Evolutionary conservation across 2,329 filamentous ascomycete genomes (phyloP).

Genomic region (Aspergillus brunneoviolaceus): DNA sequence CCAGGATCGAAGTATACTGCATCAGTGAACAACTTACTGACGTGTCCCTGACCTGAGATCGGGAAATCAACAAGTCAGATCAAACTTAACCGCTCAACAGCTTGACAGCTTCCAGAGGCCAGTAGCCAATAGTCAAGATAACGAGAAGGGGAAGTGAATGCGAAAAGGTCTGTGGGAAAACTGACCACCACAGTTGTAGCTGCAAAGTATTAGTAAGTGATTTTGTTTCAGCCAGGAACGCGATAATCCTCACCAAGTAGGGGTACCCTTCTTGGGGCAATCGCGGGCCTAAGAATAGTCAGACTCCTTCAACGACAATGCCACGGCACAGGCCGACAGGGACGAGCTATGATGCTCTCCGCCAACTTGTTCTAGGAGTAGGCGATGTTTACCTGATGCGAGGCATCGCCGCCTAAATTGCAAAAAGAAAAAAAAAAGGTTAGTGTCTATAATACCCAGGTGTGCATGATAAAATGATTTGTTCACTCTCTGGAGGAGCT

Average conservation of each 20-base stretch:
- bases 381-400: conserved; percentile 66
- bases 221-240: neutral
- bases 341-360: neutral
- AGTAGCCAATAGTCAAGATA: neutral
- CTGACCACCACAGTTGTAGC: conserved; percentile 80
- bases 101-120: neutral
- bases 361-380: neutral
- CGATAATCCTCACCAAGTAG: conserved; percentile 64
- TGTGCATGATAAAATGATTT: neutral
- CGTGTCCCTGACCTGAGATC: conserved; percentile 64
- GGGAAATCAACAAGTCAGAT: conserved; percentile 21
- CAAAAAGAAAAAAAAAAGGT: neutral
- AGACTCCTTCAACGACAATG: conserved; percentile 14
- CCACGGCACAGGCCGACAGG: neutral
- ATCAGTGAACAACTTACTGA: conserved; percentile 59
- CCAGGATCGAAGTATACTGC: conserved; percentile 7
- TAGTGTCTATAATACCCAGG: neutral
- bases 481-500: neutral
- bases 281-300: conserved; percentile 65
- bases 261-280: conserved; percentile 79
- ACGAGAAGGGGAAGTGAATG: neutral
- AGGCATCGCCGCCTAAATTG: conserved; percentile 65
- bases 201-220: conserved; percentile 34
- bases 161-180: conserved; percentile 19
- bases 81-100: neutral